Evolutionary conservation across 441 rosid genomes (phyloP), one percentile per base, ranked within the genome.

Genomic region (Daphne laureola): DNA sequence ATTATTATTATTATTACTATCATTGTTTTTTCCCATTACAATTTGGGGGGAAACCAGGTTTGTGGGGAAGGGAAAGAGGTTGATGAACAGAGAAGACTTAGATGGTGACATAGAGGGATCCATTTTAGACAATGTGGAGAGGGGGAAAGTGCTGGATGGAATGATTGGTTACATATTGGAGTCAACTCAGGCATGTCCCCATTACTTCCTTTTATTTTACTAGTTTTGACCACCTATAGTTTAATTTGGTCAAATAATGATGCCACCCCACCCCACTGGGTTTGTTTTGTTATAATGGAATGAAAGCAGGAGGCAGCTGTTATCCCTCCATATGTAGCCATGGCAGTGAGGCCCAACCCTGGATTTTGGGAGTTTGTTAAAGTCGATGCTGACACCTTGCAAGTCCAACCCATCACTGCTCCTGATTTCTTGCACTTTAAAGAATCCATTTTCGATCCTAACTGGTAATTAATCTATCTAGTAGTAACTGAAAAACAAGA

Each of bases 321-420:
- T 61, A 75, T 84, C 55, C 95, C 96, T 43, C 96, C 98, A 7
- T 64, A 63, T 55, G 81, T 88, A 44, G 95, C 87, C 6, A 59
- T 91, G 50, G 93, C 96, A 0, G 91, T 81, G 49, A 77, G 98
- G 65, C 96, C 85, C 11, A 84, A 68, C 50, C 96, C 96, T 3
- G 98, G 96, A 14, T 76, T 69, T 65, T 91, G 91, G 93, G 98
- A 88, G 62, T 84, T 73, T 53, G 90, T 91, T 53, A 86, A 78
- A 60, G 95, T 91, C 54, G 71, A 84, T 38, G 69, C 82, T 48
- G 76, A 73, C 18, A 78, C 81, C 52, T 62, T 91, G 47, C 58
- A 74, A 0, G 96, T 81, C 0, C 84, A 80, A 12, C 87, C 70
- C 31, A 81, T 86, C 55, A 69, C 66, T 35, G 67, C 71, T 4